Conservation (phyloP, 805 yeast genomes). For the Candida namnaoensis region DNA sequence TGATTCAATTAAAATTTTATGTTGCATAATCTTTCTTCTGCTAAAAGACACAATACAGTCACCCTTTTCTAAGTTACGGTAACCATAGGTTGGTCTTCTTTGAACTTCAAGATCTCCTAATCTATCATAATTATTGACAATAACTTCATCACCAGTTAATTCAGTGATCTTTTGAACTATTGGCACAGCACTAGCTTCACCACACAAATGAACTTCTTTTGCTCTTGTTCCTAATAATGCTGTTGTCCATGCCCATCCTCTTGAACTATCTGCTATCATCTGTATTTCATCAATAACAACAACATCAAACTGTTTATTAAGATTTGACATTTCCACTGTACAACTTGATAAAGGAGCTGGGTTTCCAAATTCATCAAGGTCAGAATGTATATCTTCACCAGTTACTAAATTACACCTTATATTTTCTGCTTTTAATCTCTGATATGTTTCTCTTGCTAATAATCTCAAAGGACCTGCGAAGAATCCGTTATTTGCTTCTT, state of each 20-base stretch:
- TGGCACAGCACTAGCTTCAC: slow-evolving; percentile 81
- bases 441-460: slow-evolving; percentile 87
- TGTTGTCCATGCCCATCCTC: slow-evolving; percentile 93
- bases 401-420: slow-evolving; percentile 78
- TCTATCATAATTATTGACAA: slow-evolving; percentile 64
- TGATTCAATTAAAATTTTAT: slow-evolving; percentile 63
- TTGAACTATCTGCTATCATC: slow-evolving; percentile 76
- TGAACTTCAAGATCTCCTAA: slow-evolving; percentile 63
- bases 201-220: slow-evolving; percentile 84
- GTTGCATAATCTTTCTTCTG: slow-evolving; percentile 58
- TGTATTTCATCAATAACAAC: slow-evolving; percentile 95
- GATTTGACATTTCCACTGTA: slow-evolving; percentile 90
- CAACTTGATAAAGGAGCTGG: slow-evolving; percentile 76
- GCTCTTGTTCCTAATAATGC: slow-evolving; percentile 85
- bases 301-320: slow-evolving; percentile 61
- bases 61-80: slow-evolving; percentile 58
- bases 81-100: slow-evolving; percentile 24
- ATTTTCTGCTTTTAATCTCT: slow-evolving; percentile 60
- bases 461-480: slow-evolving; percentile 93
- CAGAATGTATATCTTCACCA: slow-evolving; percentile 88
- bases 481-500: slow-evolving; percentile 62
- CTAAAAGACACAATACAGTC: slow-evolving; percentile 90
- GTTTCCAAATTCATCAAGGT: slow-evolving; percentile 59
- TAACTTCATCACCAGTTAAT: slow-evolving; percentile 74
- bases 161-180: slow-evolving; percentile 48